phyloP scores from a whole-genome alignment of 306 rosid species.

The Medicago lupulina region DNA sequence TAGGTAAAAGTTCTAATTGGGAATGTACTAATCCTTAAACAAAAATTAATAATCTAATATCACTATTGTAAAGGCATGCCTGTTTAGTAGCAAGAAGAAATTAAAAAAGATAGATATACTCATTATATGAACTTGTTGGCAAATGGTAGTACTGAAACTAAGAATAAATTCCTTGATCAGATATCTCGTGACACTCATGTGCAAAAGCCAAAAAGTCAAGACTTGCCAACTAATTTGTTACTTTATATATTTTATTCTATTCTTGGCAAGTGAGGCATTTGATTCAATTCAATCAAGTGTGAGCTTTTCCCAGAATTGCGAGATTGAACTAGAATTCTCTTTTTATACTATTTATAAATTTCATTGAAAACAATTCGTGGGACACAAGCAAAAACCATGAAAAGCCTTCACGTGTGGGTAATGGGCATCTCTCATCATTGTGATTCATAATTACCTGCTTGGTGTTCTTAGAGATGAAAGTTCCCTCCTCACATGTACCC shows the following conservation, averaged over 20 bases:
- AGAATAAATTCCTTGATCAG: conserved; percentile 42
- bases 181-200: conserved; percentile 51
- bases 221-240: conserved; percentile 42
- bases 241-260: conserved; percentile 39
- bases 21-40: not conserved
- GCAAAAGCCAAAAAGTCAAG: conserved; percentile 49
- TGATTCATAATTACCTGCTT: conserved; percentile 40
- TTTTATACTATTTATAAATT: conserved; percentile 18
- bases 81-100: not conserved
- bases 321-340: conserved; percentile 42
- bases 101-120: conserved; percentile 6
- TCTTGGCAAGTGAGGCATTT: conserved; percentile 5
- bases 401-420: conserved; percentile 56
- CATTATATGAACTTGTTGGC: conserved; percentile 9
- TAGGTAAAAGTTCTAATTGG: not conserved
- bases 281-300: conserved; percentile 35
- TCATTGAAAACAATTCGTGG: conserved; percentile 62
- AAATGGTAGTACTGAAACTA: not conserved
- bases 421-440: conserved; percentile 45
- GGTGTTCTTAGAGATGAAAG: conserved; percentile 26
- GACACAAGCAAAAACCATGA: conserved; percentile 50
- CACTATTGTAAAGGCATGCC: not conserved
- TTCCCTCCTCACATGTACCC: conserved; percentile 41
- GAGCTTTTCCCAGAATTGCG: conserved; percentile 29
- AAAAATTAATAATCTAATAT: not conserved